These are phyloP conservation scores for Colletotrichum sp. DNA, from an alignment of 2,329 filamentous ascomycete genomes.

Conservation along the genomic window DNA sequence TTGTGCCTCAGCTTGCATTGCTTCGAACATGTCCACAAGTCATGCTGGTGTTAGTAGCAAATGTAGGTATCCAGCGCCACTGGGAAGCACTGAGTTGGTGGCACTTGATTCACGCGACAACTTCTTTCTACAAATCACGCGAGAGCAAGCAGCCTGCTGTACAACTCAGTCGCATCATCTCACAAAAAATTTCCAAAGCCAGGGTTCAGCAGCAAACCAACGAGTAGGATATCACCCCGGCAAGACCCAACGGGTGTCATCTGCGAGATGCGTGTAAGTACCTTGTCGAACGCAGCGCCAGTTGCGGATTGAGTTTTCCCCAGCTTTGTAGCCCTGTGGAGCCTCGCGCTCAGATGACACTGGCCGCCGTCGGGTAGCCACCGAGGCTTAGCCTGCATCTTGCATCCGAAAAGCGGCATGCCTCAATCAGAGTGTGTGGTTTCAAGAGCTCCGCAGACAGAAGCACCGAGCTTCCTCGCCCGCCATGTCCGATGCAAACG, in stretches of 20 bases:
- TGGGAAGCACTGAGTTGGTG: neutral
- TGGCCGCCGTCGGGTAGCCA: conserved; percentile 1
- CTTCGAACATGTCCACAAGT: neutral
- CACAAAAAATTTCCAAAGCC: neutral
- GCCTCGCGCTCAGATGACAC: conserved; percentile 11
- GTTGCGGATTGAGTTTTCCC: conserved; percentile 7
- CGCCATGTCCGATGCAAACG: neutral
- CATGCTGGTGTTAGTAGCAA: neutral
- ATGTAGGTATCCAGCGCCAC: neutral
- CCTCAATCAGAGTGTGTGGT: conserved; percentile 4
- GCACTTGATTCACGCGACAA: neutral
- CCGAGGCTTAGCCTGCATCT: conserved; percentile 13
- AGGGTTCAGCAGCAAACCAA: neutral
- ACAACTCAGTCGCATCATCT: neutral
- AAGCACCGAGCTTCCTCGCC: neutral
- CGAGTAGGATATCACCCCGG: neutral
- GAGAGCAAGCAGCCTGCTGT: neutral
- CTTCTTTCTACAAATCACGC: neutral
- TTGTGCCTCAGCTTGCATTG: neutral
- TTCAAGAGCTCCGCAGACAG: conserved; percentile 7
- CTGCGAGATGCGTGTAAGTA: neutral
- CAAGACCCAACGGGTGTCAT: neutral
- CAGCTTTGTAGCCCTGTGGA: conserved; percentile 6
- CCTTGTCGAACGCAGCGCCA: neutral
- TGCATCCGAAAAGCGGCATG: neutral